Base-by-base conservation (phyloP, 106 monocot species). In the Acanthochlamys bracteata region DNA sequence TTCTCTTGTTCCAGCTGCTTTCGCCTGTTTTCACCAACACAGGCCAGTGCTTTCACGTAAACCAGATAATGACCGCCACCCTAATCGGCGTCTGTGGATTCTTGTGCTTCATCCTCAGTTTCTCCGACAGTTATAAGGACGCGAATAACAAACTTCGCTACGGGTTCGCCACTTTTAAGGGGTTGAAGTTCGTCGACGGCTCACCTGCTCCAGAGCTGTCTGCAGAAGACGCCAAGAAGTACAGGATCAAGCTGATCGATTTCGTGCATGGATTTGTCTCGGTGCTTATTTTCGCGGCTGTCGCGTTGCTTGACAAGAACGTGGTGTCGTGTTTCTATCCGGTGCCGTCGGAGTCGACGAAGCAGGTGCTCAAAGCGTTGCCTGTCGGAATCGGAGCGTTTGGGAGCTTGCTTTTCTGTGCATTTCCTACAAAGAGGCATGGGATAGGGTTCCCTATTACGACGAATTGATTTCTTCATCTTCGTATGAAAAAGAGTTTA, bases 371-470 rank as follows among this genome's bases (percentile, higher is more conserved):
- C 10, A 2, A 20, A 10, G 57, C 41, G 42, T 11, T 68, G 68
- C 68, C 68, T 39, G 57, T 68, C 7, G 68, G 55, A 39, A 68
- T 68, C 39, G 68, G 68, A 42, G 57, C 57, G 4, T 16, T 58
- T 7, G 24, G 41, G 12, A 68, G 68, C 39, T 20, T 40, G 17
- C 21, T 66, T 4, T 66, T 51, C 27, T 49, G 51, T n/a, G 20
- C 53, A 17, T 66, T 66, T 43, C 66, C 66, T 54, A 53, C 66
- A 15, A 26, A 51, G 4, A 23, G 66, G 6, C 52, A 66, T 52
- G 66, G 53, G 9, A 66, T 66, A 15, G 66, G 66, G 7, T 53
- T 66, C 11, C 66, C 66, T 15, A 51, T 53, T 7, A 53, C 66
- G 6, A 33, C 33, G 1, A 33, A 33, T 33, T 33, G 33, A 33